A percentile compares a stretch with the other conserved stretches of the same genome.
phyloP scores from a whole-genome alignment of 2,329 filamentous ascomycete genomes.

The Dryadomyces sulphureus region DNA sequence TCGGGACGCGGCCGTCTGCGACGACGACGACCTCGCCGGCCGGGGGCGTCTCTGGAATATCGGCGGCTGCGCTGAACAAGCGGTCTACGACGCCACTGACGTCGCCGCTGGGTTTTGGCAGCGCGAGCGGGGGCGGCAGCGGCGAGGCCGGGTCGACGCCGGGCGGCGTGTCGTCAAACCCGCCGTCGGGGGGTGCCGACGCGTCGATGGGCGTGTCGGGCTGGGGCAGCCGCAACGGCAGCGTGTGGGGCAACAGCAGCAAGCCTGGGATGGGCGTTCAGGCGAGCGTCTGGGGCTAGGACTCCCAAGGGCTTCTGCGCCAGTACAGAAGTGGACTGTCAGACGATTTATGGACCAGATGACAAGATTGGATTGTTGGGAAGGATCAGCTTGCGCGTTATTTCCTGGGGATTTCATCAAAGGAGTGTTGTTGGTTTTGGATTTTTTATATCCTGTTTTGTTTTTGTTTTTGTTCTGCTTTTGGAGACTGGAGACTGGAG shows the following conservation, averaged over 20 bases:
- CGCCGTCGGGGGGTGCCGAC: slow-evolving; percentile 29
- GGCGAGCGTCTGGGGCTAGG: slow-evolving; percentile 85
- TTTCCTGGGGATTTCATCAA: not conserved
- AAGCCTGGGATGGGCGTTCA: slow-evolving; percentile 72
- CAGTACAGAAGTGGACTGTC: no score
- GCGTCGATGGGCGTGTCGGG: slow-evolving; percentile 32
- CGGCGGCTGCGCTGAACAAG: slow-evolving; percentile 53
- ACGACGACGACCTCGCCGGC: slow-evolving; percentile 21
- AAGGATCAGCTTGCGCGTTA: not conserved
- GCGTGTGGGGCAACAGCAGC: slow-evolving; percentile 70
- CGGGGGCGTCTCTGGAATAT: slow-evolving; percentile 25
- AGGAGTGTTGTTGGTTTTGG: not conserved
- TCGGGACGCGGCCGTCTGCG: slow-evolving; percentile 71
- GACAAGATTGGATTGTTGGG: not conserved
- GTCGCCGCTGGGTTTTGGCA: slow-evolving; percentile 65
- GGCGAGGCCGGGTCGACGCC: slow-evolving; percentile 16
- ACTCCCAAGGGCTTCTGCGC: no score
- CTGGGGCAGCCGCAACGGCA: slow-evolving; percentile 64
- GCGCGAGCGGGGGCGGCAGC: slow-evolving; percentile 23
- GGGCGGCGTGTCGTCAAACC: slow-evolving; percentile 35
- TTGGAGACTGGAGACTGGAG: no score
- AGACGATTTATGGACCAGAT: no score
- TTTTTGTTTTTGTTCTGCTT: not conserved
- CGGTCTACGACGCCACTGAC: slow-evolving; percentile 79
- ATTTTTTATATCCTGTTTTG: not conserved